A percentile compares a stretch with the other conserved stretches of the same genome.
Evolutionary conservation across 805 yeast genomes (phyloP).

Genomic region (Kluyveromyces dobzhanskii): DNA sequence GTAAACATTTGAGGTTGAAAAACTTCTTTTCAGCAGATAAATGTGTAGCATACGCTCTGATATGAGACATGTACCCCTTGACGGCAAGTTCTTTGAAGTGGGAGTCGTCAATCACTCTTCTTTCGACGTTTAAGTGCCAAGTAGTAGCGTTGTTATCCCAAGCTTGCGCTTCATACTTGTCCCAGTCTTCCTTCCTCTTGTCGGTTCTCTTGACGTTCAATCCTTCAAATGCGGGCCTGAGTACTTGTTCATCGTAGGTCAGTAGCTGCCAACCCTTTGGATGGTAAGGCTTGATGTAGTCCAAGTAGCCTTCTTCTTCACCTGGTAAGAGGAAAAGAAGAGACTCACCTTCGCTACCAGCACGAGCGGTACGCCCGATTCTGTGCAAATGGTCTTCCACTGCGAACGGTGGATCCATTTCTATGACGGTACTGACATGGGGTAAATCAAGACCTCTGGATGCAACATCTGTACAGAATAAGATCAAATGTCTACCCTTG

Average conservation of each 20-base stretch:
- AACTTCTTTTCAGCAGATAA: conserved; percentile 66
- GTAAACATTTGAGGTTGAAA: conserved; percentile 76
- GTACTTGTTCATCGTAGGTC: conserved; percentile 39
- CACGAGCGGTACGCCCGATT: conserved; percentile 97
- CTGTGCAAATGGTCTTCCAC: conserved; percentile 94
- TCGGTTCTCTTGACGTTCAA: conserved; percentile 29
- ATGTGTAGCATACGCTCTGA: conserved; percentile 95
- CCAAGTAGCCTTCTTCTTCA: conserved; percentile 75
- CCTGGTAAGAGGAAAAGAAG: conserved; percentile 80
- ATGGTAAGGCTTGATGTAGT: conserved; percentile 50
- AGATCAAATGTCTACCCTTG: conserved; percentile 48
- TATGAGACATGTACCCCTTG: conserved; percentile 78
- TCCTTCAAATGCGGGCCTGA: conserved; percentile 30
- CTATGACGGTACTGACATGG: conserved; percentile 74
- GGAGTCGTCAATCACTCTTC: conserved; percentile 72
- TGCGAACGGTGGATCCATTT: conserved; percentile 91
- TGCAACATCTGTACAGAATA: conserved; percentile 96
- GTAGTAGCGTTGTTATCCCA: conserved; percentile 97
- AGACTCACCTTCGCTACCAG: conserved; percentile 81
- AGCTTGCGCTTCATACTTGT: conserved; percentile 30
- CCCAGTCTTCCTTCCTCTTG: conserved; percentile 23
- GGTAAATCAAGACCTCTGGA: conserved; percentile 95
- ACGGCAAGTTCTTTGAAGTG: conserved; percentile 56
- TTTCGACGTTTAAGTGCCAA: conserved; percentile 85
- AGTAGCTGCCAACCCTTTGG: conserved; percentile 42